These are phyloP conservation scores for Ceratocystis huliohia DNA, from an alignment of 2,329 filamentous ascomycete genomes.

Conservation along the genomic window DNA sequence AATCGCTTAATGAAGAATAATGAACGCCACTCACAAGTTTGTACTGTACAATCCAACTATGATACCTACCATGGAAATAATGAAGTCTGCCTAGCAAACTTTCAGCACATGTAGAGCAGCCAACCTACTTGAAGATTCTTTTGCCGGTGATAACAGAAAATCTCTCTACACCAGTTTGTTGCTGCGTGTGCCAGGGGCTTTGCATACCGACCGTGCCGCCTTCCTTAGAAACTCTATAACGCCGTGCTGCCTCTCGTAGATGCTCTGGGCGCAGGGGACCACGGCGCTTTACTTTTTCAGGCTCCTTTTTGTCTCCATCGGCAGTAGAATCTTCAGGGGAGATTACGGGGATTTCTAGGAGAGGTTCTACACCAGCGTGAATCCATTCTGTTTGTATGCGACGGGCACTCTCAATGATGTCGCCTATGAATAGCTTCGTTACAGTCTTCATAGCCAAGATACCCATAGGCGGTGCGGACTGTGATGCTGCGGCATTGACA, in stretches of 20 bases:
- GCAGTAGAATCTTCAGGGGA: slow-evolving; percentile 26
- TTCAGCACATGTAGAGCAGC: not conserved
- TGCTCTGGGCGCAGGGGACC: slow-evolving; percentile 61
- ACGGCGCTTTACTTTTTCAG: slow-evolving; percentile 26
- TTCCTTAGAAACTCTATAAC: slow-evolving; percentile 51
- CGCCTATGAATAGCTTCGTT: slow-evolving; percentile 63
- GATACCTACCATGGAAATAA: not conserved
- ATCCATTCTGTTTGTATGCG: slow-evolving; percentile 62
- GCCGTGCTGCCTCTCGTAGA: slow-evolving; percentile 56
- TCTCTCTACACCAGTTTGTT: slow-evolving; percentile 45
- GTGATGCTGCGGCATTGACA: slow-evolving; percentile 68
- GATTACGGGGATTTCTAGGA: slow-evolving; percentile 39
- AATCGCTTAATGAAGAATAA: not conserved
- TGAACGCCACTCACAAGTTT: not conserved
- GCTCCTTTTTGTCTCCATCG: slow-evolving; percentile 18
- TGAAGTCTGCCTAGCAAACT: not conserved
- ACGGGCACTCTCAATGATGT: slow-evolving; percentile 60
- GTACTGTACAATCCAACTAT: slow-evolving; percentile 3
- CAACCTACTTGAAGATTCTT: slow-evolving; percentile 38
- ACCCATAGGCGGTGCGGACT: slow-evolving; percentile 61
- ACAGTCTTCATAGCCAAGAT: slow-evolving; percentile 64
- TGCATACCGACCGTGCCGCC: slow-evolving; percentile 50
- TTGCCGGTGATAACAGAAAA: slow-evolving; percentile 43
- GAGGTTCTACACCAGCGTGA: slow-evolving; percentile 42
- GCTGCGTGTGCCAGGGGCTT: slow-evolving; percentile 48